Base-by-base conservation (phyloP, 176 grass and related monocot genomes). In the Ensete ventricosum region DNA sequence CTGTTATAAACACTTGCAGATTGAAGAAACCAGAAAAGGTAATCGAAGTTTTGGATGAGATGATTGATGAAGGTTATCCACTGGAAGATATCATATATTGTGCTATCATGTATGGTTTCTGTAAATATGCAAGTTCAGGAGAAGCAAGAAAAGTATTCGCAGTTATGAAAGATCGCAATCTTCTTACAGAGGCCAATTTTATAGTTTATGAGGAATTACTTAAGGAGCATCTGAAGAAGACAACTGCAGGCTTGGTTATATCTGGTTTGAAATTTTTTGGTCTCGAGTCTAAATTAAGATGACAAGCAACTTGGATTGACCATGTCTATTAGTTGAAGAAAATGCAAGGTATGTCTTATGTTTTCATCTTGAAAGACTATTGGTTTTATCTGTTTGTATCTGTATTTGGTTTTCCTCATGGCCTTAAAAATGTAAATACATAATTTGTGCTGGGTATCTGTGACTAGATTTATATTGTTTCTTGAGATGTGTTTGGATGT, bases 221-320 rank as follows among this genome's bases (percentile, higher is more conserved):
- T 66, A 91, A 91, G 54, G 86, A 89, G 72, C 94, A 98, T 73
- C 77, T 93, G 78, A 98, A 93, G 80, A 89, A 91, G 80, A 77
- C 84, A 16, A 91, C 88, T 54, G 85, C 94, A 72, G 82, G 81
- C 71, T 91, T 98, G 78, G 90, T 98, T 49, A 76, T 88, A 77
- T 98, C 94, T 77, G 90, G 86, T 72, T 87, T 93, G 90, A 98
- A 98, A 64, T 85, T 98, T 73, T 91, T 93, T 16, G 65, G 89
- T 72, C 90, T 93, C 66, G 88, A 90, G 78, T 90, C 87, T 34
- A 85, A 91, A 77, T 79, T 93, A 66, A 89, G 87, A 85, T 91
- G 77, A 79, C 71, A 67, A 89, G 59, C 77, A 77, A 51, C 55
- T 64, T 78, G 54, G 87, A 93, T 88, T 90, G 72, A 89, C 11